A percentile compares a stretch with the other conserved stretches of the same genome.
Conservation (phyloP, 129 eudicot genomes). For the Flaveria sonorensis region DNA sequence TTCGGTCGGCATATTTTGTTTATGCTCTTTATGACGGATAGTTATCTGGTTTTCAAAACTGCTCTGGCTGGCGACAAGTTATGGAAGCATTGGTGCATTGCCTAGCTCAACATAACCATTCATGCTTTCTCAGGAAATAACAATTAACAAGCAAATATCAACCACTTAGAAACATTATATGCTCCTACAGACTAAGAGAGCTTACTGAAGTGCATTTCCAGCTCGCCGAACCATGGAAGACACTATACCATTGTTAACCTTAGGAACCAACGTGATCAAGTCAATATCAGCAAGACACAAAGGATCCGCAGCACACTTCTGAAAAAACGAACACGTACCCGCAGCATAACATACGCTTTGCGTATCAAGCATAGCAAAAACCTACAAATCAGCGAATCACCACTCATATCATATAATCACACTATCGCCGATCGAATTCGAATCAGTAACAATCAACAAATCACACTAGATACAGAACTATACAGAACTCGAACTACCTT, state of each 20-base stretch:
- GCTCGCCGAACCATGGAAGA: conserved; percentile 76
- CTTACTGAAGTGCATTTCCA: conserved; percentile 68
- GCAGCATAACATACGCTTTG: conserved; percentile 66
- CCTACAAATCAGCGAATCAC: conserved; percentile 45
- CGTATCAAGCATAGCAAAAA: conserved; percentile 68
- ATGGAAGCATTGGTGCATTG: too few species aligned
- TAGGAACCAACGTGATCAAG: conserved; percentile 59
- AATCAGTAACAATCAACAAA: background rate
- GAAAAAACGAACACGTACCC: conserved; percentile 67
- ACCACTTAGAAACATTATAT: conserved; percentile 1
- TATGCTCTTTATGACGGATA: too few species aligned
- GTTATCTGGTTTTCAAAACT: too few species aligned
- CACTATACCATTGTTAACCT: conserved; percentile 63
- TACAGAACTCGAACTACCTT: conserved; percentile 36
- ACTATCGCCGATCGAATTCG: conserved; percentile 1
- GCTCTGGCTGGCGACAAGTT: too few species aligned
- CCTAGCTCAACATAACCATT: background rate
- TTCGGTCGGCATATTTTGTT: too few species aligned
- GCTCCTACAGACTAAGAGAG: background rate
- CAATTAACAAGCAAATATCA: background rate
- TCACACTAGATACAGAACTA: background rate
- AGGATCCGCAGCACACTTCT: conserved; percentile 70
- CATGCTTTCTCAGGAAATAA: conserved; percentile 7
- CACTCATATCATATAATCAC: conserved; percentile 1
- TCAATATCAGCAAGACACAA: conserved; percentile 62